Evolutionary conservation across 192 early-diverging fungal species (phyloP), one percentile per base, ranked within the genome.

Genomic region (Entomortierella beljakovae): DNA sequence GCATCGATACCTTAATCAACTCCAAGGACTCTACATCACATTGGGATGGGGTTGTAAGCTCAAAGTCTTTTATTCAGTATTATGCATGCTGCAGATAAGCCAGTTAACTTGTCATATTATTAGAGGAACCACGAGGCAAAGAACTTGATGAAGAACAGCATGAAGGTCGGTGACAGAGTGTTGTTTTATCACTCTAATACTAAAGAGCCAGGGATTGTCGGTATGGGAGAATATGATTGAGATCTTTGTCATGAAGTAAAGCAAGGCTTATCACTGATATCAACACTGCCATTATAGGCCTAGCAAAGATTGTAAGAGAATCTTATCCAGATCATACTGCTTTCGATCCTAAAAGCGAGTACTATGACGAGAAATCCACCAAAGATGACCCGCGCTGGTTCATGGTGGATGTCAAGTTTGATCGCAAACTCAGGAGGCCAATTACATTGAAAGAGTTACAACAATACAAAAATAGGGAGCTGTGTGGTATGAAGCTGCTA

Each of bases 131-230:
- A 87, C 69, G 92, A 93, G 56, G 95, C 94, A 6, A 86, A 92
- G 26, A 97, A 95, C 65, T 86, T 92, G 26, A 88, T 97, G 90
- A 86, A 89, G 2, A 85, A 90, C 31, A 80, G 84, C 49, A 95
- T 95, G 92, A 91, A 90, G 49, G 37, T 89, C 8, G 92, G 90
- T 13, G 92, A 94, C 51, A 63, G 84, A 11, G 82, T 89, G 23
- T 72, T 97, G 1, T 97, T 94, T 65, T 97, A 97, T 81, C 94
- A 95, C 62, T 94, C 93, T 11, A 97, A 94, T 68, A 94, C 93
- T 82, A 93, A 93, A 50, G 54, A 56, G 1, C 94, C 95, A 6
- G 95, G 95, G 2, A 85, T 97, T n/a, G 93, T 92, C 13, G 95
- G 95, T 31, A 72, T 18, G 85, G 80, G 3, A 11, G 50, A 16